Conservation (phyloP, 2,329 filamentous ascomycete species). For the Teratosphaeria pseudoeucalypti region DNA sequence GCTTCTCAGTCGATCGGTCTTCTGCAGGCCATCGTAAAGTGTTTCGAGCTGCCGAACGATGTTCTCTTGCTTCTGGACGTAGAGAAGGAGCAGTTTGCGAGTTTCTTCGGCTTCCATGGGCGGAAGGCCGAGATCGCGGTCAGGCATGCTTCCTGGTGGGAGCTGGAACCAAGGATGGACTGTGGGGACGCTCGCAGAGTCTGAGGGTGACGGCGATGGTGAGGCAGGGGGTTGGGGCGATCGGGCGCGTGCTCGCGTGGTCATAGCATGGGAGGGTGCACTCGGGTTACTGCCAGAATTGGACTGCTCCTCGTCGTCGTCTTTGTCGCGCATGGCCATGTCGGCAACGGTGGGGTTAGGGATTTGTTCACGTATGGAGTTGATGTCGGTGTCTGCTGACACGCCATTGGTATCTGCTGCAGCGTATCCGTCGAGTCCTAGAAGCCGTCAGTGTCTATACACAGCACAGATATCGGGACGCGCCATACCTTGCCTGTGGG, state of each 20-base stretch:
- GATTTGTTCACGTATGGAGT: constrained; percentile 1
- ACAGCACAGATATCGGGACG: neutral
- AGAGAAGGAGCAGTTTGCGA: constrained; percentile 60
- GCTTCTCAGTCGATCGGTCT: constrained; percentile 60
- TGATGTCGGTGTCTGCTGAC: neutral
- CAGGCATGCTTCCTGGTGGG: constrained; percentile 50
- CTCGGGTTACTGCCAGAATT: constrained; percentile 30
- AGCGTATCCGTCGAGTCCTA: neutral
- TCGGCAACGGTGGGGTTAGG: constrained; percentile 10
- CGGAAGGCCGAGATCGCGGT: constrained; percentile 63
- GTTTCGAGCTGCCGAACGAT: constrained; percentile 60
- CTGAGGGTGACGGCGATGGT: constrained; percentile 32
- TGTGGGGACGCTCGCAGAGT: constrained; percentile 34
- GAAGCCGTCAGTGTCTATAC: neutral
- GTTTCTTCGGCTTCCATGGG: constrained; percentile 67
- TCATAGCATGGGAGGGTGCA: constrained; percentile 44
- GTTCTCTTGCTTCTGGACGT: constrained; percentile 79
- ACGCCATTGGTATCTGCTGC: neutral
- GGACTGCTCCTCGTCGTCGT: constrained; percentile 26
- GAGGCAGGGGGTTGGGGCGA: constrained; percentile 32
- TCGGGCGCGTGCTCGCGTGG: constrained; percentile 41
- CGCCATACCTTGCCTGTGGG: neutral
- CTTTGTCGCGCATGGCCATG: constrained; percentile 10
- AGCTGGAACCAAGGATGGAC: constrained; percentile 68
- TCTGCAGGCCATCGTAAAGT: constrained; percentile 60